Evolutionary conservation across 345 rosid genomes (phyloP).

Genomic region (Corymbia maculata): DNA sequence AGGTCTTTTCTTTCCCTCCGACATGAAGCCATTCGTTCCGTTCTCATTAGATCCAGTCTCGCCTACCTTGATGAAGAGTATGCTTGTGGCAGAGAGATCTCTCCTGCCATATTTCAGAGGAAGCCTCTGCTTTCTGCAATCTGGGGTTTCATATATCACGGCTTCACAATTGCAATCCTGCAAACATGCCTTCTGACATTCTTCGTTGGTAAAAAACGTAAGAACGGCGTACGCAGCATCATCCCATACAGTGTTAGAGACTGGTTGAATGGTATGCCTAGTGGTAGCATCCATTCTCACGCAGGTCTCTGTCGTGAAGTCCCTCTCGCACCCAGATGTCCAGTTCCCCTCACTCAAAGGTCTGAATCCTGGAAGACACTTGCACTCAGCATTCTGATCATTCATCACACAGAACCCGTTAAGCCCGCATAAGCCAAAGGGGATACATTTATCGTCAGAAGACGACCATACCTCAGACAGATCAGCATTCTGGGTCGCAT

Average conservation of each 20-base stretch:
- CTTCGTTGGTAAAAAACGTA: not conserved
- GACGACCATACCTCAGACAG: not conserved
- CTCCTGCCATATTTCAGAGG: not conserved
- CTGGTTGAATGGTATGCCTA: not conserved
- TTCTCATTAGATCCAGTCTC: too few relatives aligned
- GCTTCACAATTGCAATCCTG: conserved; percentile 7
- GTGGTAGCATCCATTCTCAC: not conserved
- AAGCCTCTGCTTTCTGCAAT: conserved; percentile 5
- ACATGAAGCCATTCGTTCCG: too few relatives aligned
- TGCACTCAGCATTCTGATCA: not conserved
- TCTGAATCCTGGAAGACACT: conserved; percentile 2
- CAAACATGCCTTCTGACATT: not conserved
- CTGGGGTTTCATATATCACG: too few relatives aligned
- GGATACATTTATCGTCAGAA: not conserved
- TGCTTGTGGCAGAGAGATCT: too few relatives aligned
- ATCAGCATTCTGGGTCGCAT: not conserved
- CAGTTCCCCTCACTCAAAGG: not conserved
- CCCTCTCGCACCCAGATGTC: conserved; percentile 8
- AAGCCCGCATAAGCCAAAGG: conserved; percentile 3
- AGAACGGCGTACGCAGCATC: not conserved
- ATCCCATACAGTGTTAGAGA: not conserved
- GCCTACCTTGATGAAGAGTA: too few relatives aligned
- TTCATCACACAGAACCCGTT: not conserved
- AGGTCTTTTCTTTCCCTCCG: not conserved
- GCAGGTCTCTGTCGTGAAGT: not conserved